Evolutionary conservation across 805 yeast species (phyloP), one percentile per base, ranked within the genome.

Genomic region (Saccharomycopsis sp.): DNA sequence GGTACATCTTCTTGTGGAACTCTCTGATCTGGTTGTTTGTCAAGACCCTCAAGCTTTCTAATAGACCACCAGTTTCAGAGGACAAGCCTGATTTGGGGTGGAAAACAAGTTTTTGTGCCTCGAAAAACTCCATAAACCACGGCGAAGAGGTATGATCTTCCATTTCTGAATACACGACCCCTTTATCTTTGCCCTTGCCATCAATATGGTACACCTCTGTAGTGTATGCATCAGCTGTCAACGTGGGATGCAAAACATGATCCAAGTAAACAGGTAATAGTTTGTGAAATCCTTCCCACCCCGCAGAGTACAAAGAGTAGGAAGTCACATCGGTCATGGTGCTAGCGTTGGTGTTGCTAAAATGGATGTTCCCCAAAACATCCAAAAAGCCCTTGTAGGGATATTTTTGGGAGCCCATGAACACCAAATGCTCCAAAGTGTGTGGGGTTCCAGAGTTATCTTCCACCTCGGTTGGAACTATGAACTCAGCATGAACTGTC

Each of bases 161-260:
- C 97, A 92, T 92, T 62, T 92, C 98, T 39, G 94, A 80, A 57
- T 82, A 92, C 3, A 92, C 97, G 22, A 92, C 98, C 52, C 98
- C 98, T 57, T 86, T 86, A 52, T 92, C 98, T 49, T 80, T 76
- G 23, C 83, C 95, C 6, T 75, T 70, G 2, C 94, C 95, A 57
- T 92, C 97, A 34, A 92, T 73, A 57, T 92, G 97, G 57, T 85
- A 85, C 6, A 92, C 97, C 57, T 92, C 98, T 1, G 98, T 92
- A 39, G 80, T 64, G 53, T 95, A 92, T 0, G 95, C 95, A 39
- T 77, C 84, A 54, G 87, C 94, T 1, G 95, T 80, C 39, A 92
- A 62, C 0, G 94, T 84, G 2, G 98, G 96, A 51, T 77, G 59
- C 34, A 87, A 58, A 18, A 92, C 61, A 56, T 92, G 97, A 56